phyloP scores from a whole-genome alignment of 768 basidiomycete species.

The Sarcodon aspratus region DNA sequence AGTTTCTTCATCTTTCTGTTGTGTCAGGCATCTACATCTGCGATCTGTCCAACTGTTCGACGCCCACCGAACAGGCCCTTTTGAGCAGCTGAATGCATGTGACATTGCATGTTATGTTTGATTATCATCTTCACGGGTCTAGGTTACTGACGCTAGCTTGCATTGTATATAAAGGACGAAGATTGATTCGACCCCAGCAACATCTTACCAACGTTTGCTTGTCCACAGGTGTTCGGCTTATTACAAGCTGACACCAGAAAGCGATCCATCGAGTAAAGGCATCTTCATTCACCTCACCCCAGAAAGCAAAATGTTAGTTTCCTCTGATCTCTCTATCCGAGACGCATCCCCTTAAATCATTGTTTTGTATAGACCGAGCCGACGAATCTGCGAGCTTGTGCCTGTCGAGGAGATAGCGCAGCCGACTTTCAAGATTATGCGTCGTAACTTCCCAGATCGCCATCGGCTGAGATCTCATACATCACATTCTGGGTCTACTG shows the following conservation, averaged over 20 bases:
- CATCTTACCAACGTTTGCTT: conserved; percentile 77
- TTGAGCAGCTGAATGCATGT: no score
- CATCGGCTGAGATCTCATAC: conserved; percentile 37
- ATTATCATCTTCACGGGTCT: no score
- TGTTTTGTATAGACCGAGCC: conserved; percentile 40
- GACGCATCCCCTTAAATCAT: conserved; percentile 4
- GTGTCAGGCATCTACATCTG: neutral
- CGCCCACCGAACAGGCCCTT: no score
- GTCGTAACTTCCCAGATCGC: conserved; percentile 45
- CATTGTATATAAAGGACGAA: conserved; percentile 31
- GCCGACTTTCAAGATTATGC: conserved; percentile 87
- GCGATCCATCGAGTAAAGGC: conserved; percentile 48
- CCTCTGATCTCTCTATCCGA: conserved; percentile 1
- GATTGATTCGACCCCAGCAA: conserved; percentile 56
- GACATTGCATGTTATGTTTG: no score
- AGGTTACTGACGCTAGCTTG: neutral
- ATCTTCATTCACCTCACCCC: conserved; percentile 44
- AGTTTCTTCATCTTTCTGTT: conserved; percentile 5
- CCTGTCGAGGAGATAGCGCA: conserved; percentile 59
- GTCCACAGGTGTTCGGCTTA: conserved; percentile 80
- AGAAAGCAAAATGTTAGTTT: conserved; percentile 69
- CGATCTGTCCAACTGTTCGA: neutral
- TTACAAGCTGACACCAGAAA: conserved; percentile 65
- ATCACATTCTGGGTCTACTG: conserved; percentile 64
- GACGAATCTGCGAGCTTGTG: conserved; percentile 66